A percentile compares a stretch with the other conserved stretches of the same genome.
Conservation (phyloP, 1,139 yeast genomes). For the Magnusiomyces ingens region DNA sequence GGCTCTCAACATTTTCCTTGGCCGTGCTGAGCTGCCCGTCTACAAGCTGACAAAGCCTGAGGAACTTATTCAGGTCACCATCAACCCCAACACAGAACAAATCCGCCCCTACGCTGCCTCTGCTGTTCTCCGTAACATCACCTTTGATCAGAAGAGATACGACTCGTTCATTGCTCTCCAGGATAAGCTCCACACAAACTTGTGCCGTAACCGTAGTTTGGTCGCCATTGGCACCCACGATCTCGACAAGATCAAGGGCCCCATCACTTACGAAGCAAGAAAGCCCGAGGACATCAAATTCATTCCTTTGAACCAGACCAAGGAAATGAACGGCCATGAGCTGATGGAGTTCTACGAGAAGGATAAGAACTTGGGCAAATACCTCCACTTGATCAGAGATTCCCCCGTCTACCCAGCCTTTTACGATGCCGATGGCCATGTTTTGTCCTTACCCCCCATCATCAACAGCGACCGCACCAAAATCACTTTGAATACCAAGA, state of each 20-base stretch:
- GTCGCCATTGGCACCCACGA: slow-evolving; percentile 99
- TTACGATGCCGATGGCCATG: slow-evolving; percentile 67
- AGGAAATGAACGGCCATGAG: slow-evolving; percentile 66
- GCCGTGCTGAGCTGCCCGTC: slow-evolving; percentile 55
- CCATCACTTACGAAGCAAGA: slow-evolving; percentile 83
- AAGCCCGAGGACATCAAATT: slow-evolving; percentile 73
- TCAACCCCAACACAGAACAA: slow-evolving; percentile 62
- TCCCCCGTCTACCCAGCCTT: slow-evolving; percentile 90
- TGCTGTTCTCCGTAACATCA: slow-evolving; percentile 79
- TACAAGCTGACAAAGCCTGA: slow-evolving; percentile 53
- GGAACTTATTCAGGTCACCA: slow-evolving; percentile 49
- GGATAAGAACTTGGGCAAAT: slow-evolving; percentile 86
- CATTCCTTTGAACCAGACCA: slow-evolving; percentile 78
- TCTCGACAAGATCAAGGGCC: slow-evolving; percentile 71
- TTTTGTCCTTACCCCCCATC: slow-evolving; percentile 93
- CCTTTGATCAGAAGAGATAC: slow-evolving; percentile 75
- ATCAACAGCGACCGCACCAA: slow-evolving; percentile 91
- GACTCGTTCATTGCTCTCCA: slow-evolving; percentile 94
- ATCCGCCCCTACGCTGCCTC: slow-evolving; percentile 93
- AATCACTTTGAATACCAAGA: slow-evolving; percentile 74
- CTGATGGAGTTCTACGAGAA: slow-evolving; percentile 85
- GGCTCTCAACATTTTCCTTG: slow-evolving; percentile 85
- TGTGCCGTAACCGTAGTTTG: slow-evolving; percentile 93
- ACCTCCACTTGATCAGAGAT: slow-evolving; percentile 78
- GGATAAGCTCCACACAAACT: slow-evolving; percentile 90